Evolutionary conservation across 208 protist species (phyloP), one percentile per base, ranked within the genome.

Genomic region (Crithidia sp.): DNA sequence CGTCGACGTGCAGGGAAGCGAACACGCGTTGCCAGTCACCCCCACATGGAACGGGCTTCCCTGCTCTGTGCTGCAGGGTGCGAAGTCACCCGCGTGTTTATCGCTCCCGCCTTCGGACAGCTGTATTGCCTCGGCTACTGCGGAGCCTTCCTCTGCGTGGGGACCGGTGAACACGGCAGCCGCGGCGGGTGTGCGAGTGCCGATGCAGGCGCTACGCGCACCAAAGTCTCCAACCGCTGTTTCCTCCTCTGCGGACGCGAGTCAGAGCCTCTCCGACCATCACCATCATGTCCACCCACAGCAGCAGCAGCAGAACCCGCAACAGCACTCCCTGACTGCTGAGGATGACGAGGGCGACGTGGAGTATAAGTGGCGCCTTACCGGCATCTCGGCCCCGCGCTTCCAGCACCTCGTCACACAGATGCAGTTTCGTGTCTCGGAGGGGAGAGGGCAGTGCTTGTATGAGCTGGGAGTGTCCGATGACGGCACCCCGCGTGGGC

Each of bases 361-460:
- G 45, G 97, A 99, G 84, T 99, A 99, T 85, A 99, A 99, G 82
- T 97, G 94, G 90, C 94, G 98, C 37, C 88, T 99, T 10, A 88
- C 94, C 2, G 81, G 72, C 36, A 73, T 95, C 63, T 91, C 94
- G 2, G 64, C 75, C 12, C 70, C 80, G 10, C 85, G 98, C 45
- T 87, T 99, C 41, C 84, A 97, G 72, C 97, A 98, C 60, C 87
- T 99, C 14, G 80, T 98, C 7, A 98, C 94, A 9, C 98, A 99
- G 79, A 93, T 99, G 87, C 91, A 97, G 64, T 99, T 94, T 76
- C 83, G 98, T 17, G 80, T 98, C 9, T 80, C 72, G 16, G 98
- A 98, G 67, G 97, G 97, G 19, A 80, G 88, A 17, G 94, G 95
- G 7, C 96, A 98, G 74, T 97, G 93, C 55, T 81, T 98, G 7